Evolutionary conservation across 2,329 filamentous ascomycete genomes (phyloP), one percentile per base, ranked within the genome.

Genomic region (Acarospora socialis): DNA sequence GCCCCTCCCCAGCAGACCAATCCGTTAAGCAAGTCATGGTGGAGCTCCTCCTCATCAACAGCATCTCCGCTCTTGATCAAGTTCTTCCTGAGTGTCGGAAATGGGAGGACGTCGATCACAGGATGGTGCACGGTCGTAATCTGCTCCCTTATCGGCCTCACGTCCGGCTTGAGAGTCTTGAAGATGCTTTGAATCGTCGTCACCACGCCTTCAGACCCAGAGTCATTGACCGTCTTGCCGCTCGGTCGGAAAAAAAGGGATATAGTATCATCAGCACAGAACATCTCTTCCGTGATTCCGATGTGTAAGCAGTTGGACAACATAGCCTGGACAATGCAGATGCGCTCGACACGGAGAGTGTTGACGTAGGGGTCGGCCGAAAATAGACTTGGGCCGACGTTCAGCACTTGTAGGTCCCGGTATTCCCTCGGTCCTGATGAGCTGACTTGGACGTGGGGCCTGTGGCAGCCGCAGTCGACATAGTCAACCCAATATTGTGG

Each of bases 1-100:
- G 36, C 32, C 0, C 40, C 37, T 8, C 47, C 47, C 47, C 47
- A 46, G 28, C 44, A 46, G 2, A 44, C 34, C 12, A 53, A 20
- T 10, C 50, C 41, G 24, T 38, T 28, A 21, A 48, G 29, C 7
- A 45, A 3, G 24, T 50, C 47, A 14, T 39, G 25, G 15, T 35
- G 48, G 25, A 50, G 33, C 16, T 43, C 42, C 5, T 43, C 43
- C 19, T 44, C 41, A 19, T 45, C 37, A 16, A 48, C 28, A 3
- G 25, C 27, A 2, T 32, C 28, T 3, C 35, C 13, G 3, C 31
- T 25, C 7, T 13, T 5, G 23, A 50, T 42, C 1, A 49, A 22
- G 21, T 47, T 48, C 7, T 30, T 37, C 9, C 48, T 32, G 7
- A 50, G 37, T 2, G 37, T 43, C 2, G 44, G 46, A 21, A 50